phyloP scores from a whole-genome alignment of 2,329 filamentous ascomycete genomes.

The Polychaeton citri region DNA sequence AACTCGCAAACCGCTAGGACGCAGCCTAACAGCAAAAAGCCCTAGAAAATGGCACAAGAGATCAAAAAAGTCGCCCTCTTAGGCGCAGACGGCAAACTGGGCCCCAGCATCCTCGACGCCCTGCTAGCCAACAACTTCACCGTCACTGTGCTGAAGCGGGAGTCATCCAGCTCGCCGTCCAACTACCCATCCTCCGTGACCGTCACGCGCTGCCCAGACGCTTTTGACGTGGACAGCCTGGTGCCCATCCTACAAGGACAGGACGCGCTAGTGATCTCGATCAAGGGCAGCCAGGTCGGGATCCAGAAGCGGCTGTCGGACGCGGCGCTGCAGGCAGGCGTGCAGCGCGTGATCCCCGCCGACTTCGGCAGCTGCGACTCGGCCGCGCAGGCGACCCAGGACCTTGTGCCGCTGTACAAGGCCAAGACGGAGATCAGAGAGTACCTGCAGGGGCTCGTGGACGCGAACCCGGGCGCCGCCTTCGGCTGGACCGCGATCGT shows the following conservation, averaged over 20 bases:
- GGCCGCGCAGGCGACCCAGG: conserved; percentile 21
- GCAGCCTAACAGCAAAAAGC: background rate
- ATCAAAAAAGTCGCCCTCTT: conserved; percentile 33
- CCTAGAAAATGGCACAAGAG: conserved; percentile 2
- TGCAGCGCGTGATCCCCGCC: conserved; percentile 48
- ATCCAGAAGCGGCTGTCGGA: conserved; percentile 42
- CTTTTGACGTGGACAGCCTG: conserved; percentile 35
- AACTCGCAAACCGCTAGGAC: too few relatives aligned
- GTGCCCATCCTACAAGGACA: conserved; percentile 39
- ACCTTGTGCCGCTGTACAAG: conserved; percentile 37
- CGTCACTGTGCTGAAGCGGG: conserved; percentile 43
- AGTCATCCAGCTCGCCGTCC: conserved; percentile 26
- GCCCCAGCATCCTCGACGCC: conserved; percentile 26
- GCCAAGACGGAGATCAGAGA: conserved; percentile 37
- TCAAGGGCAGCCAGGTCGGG: conserved; percentile 28
- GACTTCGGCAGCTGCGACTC: conserved; percentile 40
- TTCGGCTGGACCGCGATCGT: conserved; percentile 50
- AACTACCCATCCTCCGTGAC: conserved; percentile 24
- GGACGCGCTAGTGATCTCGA: conserved; percentile 41
- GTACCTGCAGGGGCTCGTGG: conserved; percentile 35
- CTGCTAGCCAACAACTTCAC: conserved; percentile 35
- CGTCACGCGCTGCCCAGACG: conserved; percentile 34
- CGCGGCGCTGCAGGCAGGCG: conserved; percentile 45
- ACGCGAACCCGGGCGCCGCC: conserved; percentile 19
- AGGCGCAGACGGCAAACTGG: conserved; percentile 32